Evolutionary conservation across 768 basidiomycete genomes (phyloP).

Genomic region (Tulasnella sp.): DNA sequence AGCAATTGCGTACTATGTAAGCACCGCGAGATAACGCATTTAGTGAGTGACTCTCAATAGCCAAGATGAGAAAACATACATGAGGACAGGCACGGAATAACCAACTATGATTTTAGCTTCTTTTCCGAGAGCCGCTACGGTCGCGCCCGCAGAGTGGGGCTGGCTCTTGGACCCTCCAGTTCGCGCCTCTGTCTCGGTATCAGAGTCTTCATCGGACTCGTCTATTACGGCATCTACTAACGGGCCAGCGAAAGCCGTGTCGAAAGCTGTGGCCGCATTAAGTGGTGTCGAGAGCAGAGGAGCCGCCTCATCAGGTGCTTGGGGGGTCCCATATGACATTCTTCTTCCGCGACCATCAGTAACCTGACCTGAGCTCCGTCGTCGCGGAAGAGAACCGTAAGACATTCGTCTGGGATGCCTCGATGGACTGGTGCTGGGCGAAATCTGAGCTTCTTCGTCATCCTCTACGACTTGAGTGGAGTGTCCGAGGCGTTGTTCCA

Average conservation of each 20-base stretch:
- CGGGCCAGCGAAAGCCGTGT: not conserved
- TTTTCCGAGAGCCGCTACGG: slow-evolving; percentile 37
- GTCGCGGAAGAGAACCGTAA: not conserved
- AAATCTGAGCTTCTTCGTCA: slow-evolving; percentile 16
- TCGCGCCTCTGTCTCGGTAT: not conserved
- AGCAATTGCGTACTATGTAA: slow-evolving; percentile 62
- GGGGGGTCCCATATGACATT: not conserved
- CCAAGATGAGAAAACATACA: slow-evolving; percentile 41
- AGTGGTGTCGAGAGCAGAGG: not conserved
- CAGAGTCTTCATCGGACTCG: not conserved
- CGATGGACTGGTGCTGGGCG: not conserved
- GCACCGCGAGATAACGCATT: slow-evolving; percentile 32
- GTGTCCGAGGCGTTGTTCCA: slow-evolving; percentile 11
- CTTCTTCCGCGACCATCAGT: not conserved
- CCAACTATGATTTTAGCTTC: slow-evolving; percentile 55
- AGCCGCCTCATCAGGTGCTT: not conserved
- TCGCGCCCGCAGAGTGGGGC: not conserved
- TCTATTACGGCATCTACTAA: not conserved
- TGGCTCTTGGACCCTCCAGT: not conserved
- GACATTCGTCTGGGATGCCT: not conserved
- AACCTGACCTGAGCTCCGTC: not conserved
- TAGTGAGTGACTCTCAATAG: not conserved
- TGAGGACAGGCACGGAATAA: slow-evolving; percentile 69
- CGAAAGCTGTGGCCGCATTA: not conserved
- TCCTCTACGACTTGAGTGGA: not conserved